Percentiles rank a stretch among this genome's conserved stretches.
Conservation (phyloP, 768 basidiomycete species). For the Hygrocybe coccinea region DNA sequence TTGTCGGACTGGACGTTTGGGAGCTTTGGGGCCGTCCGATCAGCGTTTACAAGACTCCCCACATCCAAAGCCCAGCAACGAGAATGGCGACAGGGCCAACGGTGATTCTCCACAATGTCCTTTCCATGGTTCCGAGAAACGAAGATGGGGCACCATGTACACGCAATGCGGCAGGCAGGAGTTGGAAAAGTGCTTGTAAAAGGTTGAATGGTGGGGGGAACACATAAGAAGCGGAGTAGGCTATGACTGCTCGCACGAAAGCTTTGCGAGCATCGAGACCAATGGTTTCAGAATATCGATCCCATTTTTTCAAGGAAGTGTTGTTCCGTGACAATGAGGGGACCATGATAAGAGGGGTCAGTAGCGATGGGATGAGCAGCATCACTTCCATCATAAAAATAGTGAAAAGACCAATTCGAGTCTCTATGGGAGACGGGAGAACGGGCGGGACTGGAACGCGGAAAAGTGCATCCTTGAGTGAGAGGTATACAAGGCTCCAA, state of each 20-base stretch:
- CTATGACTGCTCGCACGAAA: constrained; percentile 34
- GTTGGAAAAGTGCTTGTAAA: constrained; percentile 25
- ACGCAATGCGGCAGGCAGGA: constrained; percentile 16
- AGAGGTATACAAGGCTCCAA: constrained; percentile 42
- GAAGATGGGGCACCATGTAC: constrained; percentile 18
- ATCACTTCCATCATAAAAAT: constrained; percentile 32
- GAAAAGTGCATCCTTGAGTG: constrained; percentile 39
- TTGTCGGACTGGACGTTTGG: too few species aligned
- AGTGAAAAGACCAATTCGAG: constrained; percentile 39
- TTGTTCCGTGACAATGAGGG: constrained; percentile 17
- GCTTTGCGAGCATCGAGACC: constrained; percentile 42
- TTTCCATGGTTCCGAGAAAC: constrained; percentile 22
- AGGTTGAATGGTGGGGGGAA: constrained; percentile 55
- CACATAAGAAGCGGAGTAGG: constrained; percentile 34
- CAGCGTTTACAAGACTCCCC: not conserved
- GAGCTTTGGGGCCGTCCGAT: too few species aligned
- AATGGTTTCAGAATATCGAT: constrained; percentile 41
- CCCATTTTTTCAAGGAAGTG: constrained; percentile 35
- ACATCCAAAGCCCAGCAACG: constrained; percentile 5
- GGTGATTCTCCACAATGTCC: constrained; percentile 38
- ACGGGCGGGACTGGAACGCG: not conserved
- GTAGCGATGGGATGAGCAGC: constrained; percentile 32
- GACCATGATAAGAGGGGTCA: constrained; percentile 27
- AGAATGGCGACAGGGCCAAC: constrained; percentile 39
- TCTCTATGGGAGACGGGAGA: constrained; percentile 43